Evolutionary conservation across 306 rosid species (phyloP), one percentile per base, ranked within the genome.

Genomic region (Senna siamea): DNA sequence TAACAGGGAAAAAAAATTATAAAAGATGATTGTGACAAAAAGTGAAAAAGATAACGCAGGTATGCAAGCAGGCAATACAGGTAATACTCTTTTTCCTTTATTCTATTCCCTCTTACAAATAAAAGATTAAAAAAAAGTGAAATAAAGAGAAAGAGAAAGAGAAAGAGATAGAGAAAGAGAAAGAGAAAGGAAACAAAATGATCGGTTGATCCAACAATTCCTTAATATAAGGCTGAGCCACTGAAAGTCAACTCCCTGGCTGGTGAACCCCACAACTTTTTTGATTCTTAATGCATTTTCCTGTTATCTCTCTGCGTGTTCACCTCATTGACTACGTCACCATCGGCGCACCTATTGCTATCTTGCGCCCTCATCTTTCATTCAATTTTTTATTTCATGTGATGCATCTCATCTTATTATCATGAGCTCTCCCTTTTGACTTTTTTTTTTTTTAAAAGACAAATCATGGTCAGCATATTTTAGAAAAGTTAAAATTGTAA

Each of bases 161-260:
- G 1, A 6, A 52, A 1, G 5, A 60, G 6, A 35, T 7, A 7
- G 7, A 18, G 23, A 34, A 35, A 20, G 13, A 0, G 28, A 20
- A 26, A 0, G 12, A 14, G 28, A 8, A 48, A 57, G 17, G 73
- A 43, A 37, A 68, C 56, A 62, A n/a, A 12, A 14, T 15, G 65
- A 59, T 59, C 23, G 14, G 40, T 38, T n/a, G 47, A 34, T 35
- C 66, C 46, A 60, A 60, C 50, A 56, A 32, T 80, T 69, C 67
- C 79, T 48, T 52, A 32, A 73, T 19, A 1, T 8, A 34, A 32
- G 28, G 47, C 19, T 0, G 0, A 8, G 13, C 2, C 6, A 5
- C 58, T 20, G 6, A 84, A 89, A 87, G 97, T 92, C 97, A 92
- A 92, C 89, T 81, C 58, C 79, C 70, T 60, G 38, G 61, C 60